Base-by-base conservation (phyloP, 176 grass and related monocot species). In the Phyllostachys edulis region DNA sequence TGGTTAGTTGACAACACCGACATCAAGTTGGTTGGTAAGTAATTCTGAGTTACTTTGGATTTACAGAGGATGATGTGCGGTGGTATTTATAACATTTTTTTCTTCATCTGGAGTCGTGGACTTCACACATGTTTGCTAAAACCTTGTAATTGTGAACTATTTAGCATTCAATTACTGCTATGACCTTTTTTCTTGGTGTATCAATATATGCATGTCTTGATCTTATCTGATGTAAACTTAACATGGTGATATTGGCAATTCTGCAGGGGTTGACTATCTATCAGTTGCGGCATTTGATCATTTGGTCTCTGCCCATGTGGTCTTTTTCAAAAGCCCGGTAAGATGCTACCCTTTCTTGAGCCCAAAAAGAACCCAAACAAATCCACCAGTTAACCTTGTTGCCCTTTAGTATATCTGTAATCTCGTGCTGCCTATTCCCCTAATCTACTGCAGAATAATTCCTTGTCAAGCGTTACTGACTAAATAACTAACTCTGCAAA, bases 261-360 rank as follows among this genome's bases (percentile, higher is more conserved):
- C 26, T 86, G 63, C 86, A 98, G 96, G 96, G 13, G 18, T 92
- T 36, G 91, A 98, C 72, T 90, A 87, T 76, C 67, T 98, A 20
- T 98, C 96, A 81, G 85, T 92, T 73, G 96, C 96, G 61, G 36
- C 93, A 74, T 95, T 70, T 88, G 89, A 86, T 80, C 27, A 98
- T 67, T 60, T 93, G 82, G 81, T 95, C 77, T 68, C 96, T 79
- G 83, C 96, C 63, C 93, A 98, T 89, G 76, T 98, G 4, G 91
- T 93, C 80, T 89, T 98, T 23, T 92, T 98, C 76, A 87, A 95
- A 86, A 92, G 67, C 4, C 82, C 91, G 85, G 96, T 95, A 95
- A 79, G 88, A 49, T 27, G 63, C 64, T 88, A 34, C 63, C 65
- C 71, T 77, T 68, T 63, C 47, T 40, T 73, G 20, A n/a, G 5